Evolutionary conservation across 2,329 filamentous ascomycete species (phyloP), one percentile per base, ranked within the genome.

Genomic region (Apiospora hydei): DNA sequence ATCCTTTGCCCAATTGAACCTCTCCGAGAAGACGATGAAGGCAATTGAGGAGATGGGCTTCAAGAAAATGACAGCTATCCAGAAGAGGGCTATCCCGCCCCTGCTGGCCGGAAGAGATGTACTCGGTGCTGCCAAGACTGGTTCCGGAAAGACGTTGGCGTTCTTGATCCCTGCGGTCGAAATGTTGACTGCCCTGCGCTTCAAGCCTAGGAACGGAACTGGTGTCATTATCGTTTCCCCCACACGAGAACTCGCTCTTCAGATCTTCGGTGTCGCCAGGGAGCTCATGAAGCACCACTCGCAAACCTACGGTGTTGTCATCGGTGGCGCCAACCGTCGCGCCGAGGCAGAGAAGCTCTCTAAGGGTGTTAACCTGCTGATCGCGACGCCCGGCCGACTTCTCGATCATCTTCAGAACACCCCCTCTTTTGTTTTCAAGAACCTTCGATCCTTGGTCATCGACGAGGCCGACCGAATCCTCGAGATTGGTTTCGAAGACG

Each of bases 401-500:
- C 90, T 99, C 24, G 96, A 99, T 85, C 96, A 99, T 80, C 87
- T 99, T 57, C 94, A 96, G 82, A 98, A 96, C 81, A 98, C 96
- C 0, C 92, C 93, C 72, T 92, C 92, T 26, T 69, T 73, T 61
- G 85, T 92, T 0, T 98, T 94, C 88, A 97, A 97, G 87, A 98
- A 98, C 83, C 84, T 98, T 77, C 95, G 95, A 82, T 93, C 94
- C 1, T 87, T 99, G 47, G 90, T 99, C 76, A 98, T 98, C 76
- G 96, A 99, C 78, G 96, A 99, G 84, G 96, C 96, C 24, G 96
- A 99, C 81, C 92, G 96, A 67, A 98, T 99, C 74, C 86, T 99
- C 64, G 96, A 99, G 84, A 94, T 98, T 74, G 96, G 96, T 78
- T 99, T 99, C 87, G 96, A 99, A 83, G 96, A 98, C 80, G 96